These are phyloP conservation scores for Avena insularis DNA, from an alignment of 176 grass and related monocot species.

Conservation along the genomic window DNA sequence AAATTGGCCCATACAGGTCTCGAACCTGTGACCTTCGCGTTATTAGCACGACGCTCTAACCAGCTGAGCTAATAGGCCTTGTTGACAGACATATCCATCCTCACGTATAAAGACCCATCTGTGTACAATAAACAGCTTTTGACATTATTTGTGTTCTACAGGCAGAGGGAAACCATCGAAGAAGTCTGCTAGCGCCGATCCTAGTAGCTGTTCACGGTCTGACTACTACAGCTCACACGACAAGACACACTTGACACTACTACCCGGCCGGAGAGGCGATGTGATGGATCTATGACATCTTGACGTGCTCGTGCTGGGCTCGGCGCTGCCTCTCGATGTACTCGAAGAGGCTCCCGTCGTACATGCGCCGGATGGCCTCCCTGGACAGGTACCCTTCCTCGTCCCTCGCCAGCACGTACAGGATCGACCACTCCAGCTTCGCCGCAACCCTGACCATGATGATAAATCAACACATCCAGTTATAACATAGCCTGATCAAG, in stretches of 20 bases:
- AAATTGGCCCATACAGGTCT: constrained; percentile 77
- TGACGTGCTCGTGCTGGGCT: constrained; percentile 45
- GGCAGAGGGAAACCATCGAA: not conserved
- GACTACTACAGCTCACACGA: not conserved
- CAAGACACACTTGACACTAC: not conserved
- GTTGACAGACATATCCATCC: not conserved
- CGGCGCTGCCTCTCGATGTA: constrained; percentile 51
- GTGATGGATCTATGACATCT: constrained; percentile 53
- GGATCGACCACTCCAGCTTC: constrained; percentile 74
- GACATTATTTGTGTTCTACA: not conserved
- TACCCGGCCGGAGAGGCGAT: not conserved
- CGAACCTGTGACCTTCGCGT: constrained; percentile 96
- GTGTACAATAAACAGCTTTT: not conserved
- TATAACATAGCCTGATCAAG: not conserved
- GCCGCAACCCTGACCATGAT: constrained; percentile 50
- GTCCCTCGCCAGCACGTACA: constrained; percentile 75
- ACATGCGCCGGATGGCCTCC: constrained; percentile 73
- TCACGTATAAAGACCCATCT: too few relatives aligned
- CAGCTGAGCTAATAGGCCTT: constrained; percentile 87
- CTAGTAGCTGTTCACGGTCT: not conserved
- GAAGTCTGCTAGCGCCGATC: not conserved
- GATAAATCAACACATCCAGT: not conserved
- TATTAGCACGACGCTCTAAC: constrained; percentile 99
- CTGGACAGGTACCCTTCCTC: constrained; percentile 74
- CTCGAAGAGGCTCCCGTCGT: constrained; percentile 87